Conservation (phyloP, 2,329 filamentous ascomycete genomes). For the Fusarium longipes region DNA sequence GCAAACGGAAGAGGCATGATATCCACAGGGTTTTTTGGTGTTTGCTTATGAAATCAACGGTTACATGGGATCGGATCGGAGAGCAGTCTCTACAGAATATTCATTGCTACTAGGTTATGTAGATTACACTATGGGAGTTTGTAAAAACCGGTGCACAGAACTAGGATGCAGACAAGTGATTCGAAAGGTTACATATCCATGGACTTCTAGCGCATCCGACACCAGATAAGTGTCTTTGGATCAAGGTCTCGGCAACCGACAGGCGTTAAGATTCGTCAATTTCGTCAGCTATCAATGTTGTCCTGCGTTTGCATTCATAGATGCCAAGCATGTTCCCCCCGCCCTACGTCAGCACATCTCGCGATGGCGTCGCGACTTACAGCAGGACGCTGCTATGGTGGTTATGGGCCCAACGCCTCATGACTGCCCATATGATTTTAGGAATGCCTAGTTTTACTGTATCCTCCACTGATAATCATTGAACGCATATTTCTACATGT, state of each 20-base stretch:
- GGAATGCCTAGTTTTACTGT: slow-evolving; percentile 38
- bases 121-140: neutral
- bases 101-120: slow-evolving; percentile 12
- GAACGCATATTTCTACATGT: slow-evolving; percentile 43
- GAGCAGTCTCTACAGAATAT: slow-evolving; percentile 36
- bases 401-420: slow-evolving; percentile 35
- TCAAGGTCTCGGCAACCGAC: neutral
- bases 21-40: slow-evolving; percentile 44
- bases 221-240: neutral
- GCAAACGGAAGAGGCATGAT: slow-evolving; percentile 42
- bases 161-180: neutral
- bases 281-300: slow-evolving; percentile 42
- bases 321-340: slow-evolving; percentile 33
- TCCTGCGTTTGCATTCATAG: slow-evolving; percentile 30
- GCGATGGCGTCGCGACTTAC: slow-evolving; percentile 30
- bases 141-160: neutral
- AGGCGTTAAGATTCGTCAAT: slow-evolving; percentile 40
- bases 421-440: slow-evolving; percentile 42
- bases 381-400: slow-evolving; percentile 32
- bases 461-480: slow-evolving; percentile 46
- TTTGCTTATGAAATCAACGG: slow-evolving; percentile 24
- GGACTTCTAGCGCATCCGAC: neutral
- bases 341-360: slow-evolving; percentile 31
- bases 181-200: neutral
- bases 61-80: slow-evolving; percentile 16